A percentile compares a stretch with the other conserved stretches of the same genome.
Evolutionary conservation across 2,329 filamentous ascomycete genomes (phyloP).

Genomic region (Fusarium staphyleae): DNA sequence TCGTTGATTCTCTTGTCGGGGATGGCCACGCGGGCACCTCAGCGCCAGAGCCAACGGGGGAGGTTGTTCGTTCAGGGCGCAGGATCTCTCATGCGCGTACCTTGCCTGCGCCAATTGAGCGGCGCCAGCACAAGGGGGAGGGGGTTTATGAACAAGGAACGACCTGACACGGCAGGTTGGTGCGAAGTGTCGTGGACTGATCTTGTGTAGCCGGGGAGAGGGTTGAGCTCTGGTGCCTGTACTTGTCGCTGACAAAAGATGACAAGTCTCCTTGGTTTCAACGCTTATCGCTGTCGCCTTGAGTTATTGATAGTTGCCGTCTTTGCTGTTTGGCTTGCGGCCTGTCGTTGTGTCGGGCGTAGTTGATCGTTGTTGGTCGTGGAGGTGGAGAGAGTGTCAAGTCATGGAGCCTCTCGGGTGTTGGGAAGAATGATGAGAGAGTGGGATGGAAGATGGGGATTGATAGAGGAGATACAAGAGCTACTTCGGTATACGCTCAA

Average conservation of each 20-base stretch:
- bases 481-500: too few relatives aligned
- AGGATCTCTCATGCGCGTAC: slow-evolving; percentile 10
- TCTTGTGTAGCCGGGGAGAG: slow-evolving; percentile 26
- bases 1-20: slow-evolving; percentile 28
- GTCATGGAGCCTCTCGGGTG: slow-evolving; percentile 13
- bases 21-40: slow-evolving; percentile 24
- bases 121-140: background rate
- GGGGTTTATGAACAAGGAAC: slow-evolving; percentile 19
- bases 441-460: slow-evolving; percentile 24
- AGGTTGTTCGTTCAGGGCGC: background rate
- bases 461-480: too few relatives aligned
- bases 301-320: background rate
- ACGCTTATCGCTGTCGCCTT: too few relatives aligned
- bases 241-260: too few relatives aligned
- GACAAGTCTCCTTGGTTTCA: too few relatives aligned
- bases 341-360: slow-evolving; percentile 13
- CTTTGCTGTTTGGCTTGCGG: background rate
- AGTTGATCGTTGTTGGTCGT: slow-evolving; percentile 28
- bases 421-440: background rate
- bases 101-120: slow-evolving; percentile 30
- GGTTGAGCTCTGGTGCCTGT: too few relatives aligned
- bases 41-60: slow-evolving; percentile 10
- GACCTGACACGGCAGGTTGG: slow-evolving; percentile 27
- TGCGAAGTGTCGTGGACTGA: slow-evolving; percentile 18
- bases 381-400: slow-evolving; percentile 30